These are phyloP conservation scores for Pyracantha coccinea DNA, from an alignment of 331 rosid genomes.

Conservation along the genomic window DNA sequence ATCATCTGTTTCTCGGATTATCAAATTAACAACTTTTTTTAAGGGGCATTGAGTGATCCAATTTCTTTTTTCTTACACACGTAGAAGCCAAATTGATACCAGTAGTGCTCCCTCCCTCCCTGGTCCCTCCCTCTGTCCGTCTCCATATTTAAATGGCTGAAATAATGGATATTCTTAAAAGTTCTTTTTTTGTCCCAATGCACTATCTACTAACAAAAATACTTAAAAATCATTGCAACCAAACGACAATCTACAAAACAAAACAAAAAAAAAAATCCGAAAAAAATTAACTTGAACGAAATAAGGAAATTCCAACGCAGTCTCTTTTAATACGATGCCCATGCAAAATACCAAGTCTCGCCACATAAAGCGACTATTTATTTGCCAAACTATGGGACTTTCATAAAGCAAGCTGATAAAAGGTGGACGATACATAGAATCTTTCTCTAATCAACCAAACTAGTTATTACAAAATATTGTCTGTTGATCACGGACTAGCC, in stretches of 20 bases:
- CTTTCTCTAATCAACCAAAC: not conserved
- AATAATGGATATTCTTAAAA: not conserved
- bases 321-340: too few species aligned
- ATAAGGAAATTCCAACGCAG: too few species aligned
- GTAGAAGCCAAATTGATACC: not conserved
- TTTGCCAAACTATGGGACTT: too few species aligned
- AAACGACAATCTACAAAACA: too few species aligned
- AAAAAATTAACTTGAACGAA: too few species aligned
- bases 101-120: not conserved
- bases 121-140: not conserved
- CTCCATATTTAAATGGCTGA: not conserved
- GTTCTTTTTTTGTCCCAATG: not conserved
- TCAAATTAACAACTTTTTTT: not conserved
- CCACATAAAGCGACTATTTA: too few species aligned
- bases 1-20: too few species aligned
- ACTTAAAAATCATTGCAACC: too few species aligned
- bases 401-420: too few species aligned
- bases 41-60: not conserved
- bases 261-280: not conserved
- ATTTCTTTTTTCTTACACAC: not conserved
- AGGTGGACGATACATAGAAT: not conserved
- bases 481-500: not conserved
- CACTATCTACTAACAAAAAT: not conserved
- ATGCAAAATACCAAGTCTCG: too few species aligned
- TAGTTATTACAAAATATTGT: not conserved